Evolutionary conservation across 148 eudicot genomes (phyloP).

Genomic region (Silene uniflora): DNA sequence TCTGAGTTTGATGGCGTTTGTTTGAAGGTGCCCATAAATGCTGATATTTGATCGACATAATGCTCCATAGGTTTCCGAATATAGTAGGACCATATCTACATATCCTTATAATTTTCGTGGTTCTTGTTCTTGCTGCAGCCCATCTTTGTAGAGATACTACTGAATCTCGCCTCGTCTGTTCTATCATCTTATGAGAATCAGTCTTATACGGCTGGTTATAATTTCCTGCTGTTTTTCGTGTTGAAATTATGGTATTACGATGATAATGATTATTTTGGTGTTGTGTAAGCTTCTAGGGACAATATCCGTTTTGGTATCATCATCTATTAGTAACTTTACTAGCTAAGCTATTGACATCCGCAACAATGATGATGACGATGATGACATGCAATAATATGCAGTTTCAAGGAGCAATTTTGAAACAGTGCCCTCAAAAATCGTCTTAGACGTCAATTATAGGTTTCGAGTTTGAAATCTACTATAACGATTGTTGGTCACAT

Average conservation of each 20-base stretch:
- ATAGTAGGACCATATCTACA: neutral
- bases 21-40: neutral
- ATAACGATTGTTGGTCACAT: too few relatives aligned
- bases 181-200: neutral
- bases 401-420: too few relatives aligned
- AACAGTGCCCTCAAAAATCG: too few relatives aligned
- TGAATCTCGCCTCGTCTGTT: neutral
- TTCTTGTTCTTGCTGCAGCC: neutral
- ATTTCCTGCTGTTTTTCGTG: neutral
- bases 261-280: too few relatives aligned
- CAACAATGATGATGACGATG: too few relatives aligned
- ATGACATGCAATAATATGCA: too few relatives aligned
- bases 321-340: too few relatives aligned
- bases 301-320: too few relatives aligned
- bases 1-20: neutral
- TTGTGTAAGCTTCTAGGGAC: too few relatives aligned
- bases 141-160: constrained; percentile 1
- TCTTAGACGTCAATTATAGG: too few relatives aligned
- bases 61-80: neutral
- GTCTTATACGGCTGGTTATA: neutral
- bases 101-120: neutral
- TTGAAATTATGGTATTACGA: neutral
- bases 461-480: too few relatives aligned
- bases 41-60: neutral
- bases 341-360: too few relatives aligned